Conservation (phyloP, 2,329 filamentous ascomycete genomes). For the Trichophyton simii region DNA sequence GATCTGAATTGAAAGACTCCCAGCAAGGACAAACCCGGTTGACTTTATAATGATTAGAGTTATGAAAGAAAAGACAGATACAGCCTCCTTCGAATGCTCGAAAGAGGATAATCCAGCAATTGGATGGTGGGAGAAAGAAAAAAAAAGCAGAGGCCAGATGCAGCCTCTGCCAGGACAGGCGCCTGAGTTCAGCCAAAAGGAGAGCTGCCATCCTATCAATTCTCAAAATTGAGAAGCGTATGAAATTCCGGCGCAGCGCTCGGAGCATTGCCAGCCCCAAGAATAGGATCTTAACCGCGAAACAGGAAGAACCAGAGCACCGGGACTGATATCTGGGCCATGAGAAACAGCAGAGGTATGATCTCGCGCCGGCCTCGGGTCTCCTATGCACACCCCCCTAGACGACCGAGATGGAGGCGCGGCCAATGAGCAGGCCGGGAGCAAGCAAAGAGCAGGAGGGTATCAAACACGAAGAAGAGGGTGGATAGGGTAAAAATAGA, state of each 20-base stretch:
- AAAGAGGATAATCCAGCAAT: not conserved
- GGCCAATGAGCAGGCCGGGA: conserved; percentile 4
- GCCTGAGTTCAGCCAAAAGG: not conserved
- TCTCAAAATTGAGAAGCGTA: not conserved
- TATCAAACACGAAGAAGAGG: not conserved
- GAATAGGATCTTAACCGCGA: conserved; percentile 3
- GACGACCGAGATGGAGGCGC: not conserved
- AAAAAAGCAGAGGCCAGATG: not conserved
- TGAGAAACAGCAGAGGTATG: not conserved
- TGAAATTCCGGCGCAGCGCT: not conserved
- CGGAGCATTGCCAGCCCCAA: not conserved
- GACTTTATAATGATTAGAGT: conserved; percentile 4
- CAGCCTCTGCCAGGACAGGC: not conserved
- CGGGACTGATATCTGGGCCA: not conserved
- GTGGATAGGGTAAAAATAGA: not conserved
- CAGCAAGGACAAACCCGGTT: not conserved
- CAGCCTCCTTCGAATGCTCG: not conserved
- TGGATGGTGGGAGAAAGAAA: not conserved
- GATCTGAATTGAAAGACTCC: not conserved
- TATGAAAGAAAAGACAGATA: not conserved
- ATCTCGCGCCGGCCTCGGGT: not conserved
- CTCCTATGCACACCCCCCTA: too few species aligned
- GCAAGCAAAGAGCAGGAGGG: not conserved
- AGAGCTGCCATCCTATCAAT: conserved; percentile 1
- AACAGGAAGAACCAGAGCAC: not conserved